Conservation (phyloP, 331 rosid genomes). For the Ulmus americana region DNA sequence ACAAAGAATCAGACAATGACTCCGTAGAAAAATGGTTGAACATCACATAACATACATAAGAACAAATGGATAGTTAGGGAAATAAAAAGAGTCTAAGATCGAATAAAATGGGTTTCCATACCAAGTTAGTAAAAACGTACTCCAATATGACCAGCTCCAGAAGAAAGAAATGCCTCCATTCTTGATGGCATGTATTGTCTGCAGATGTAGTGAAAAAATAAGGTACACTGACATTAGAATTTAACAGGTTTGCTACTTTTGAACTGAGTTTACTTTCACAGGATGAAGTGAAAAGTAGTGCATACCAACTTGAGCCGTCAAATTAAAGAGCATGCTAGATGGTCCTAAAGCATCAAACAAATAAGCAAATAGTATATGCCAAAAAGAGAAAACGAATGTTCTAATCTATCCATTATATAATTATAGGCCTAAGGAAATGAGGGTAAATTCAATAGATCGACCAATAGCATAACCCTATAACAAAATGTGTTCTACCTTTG, state of each 20-base stretch:
- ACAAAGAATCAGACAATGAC: background rate
- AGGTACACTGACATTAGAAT: conserved; percentile 1
- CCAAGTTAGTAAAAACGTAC: conserved; percentile 88
- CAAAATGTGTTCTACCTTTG: too few relatives aligned
- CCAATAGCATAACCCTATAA: too few relatives aligned
- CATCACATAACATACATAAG: background rate
- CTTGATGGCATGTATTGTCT: conserved; percentile 53
- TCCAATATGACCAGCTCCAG: conserved; percentile 98
- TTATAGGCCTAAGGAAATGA: too few relatives aligned
- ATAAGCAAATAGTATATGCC: background rate
- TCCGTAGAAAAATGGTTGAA: background rate
- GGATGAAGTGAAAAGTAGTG: background rate
- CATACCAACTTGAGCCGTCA: background rate
- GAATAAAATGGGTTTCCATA: conserved; percentile 20
- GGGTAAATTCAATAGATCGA: too few relatives aligned
- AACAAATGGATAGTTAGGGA: conserved; percentile 11
- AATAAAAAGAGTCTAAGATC: conserved; percentile 20
- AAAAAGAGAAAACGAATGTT: background rate
- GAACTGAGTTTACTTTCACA: background rate
- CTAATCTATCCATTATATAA: too few relatives aligned
- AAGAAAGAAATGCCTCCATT: conserved; percentile 81
- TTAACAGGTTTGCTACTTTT: background rate
- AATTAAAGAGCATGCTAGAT: background rate
- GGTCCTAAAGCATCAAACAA: background rate
- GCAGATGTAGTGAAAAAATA: conserved; percentile 14